Base-by-base conservation (phyloP, 2,329 filamentous ascomycete genomes). In the Hypocrella siamensis region DNA sequence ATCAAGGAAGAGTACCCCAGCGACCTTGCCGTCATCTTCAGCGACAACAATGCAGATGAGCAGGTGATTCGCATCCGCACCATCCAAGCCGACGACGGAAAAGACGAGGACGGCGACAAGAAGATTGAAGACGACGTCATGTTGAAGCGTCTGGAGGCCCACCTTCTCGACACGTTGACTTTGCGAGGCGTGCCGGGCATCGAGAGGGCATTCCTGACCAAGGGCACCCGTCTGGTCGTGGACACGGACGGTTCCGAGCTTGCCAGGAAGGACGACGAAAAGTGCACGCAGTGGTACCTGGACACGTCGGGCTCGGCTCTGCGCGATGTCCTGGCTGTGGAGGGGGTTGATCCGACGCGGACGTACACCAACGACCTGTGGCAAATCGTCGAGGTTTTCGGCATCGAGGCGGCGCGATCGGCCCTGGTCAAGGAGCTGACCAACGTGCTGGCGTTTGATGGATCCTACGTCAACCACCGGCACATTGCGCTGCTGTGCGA, bases 381-480 rank as follows among this genome's bases (percentile, higher is more conserved):
- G 54, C 88, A 98, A 57, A 75, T 93, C 44, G 79, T 94, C 28
- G 80, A 88, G 42, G 84, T 93, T 8, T 90, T 98, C 40, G 90
- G 90, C 51, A 98, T 98, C 40, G 90, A 98, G 53, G 92, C 85
- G 42, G 85, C 85, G 38, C 79, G 90, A 47, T 75, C 80, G 30
- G 81, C 86, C 33, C 66, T 98, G 35, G 75, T 93, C 43, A 77
- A 79, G 38, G 92, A 98, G 53, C 59, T 98, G 65, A 84, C 80
- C 19, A 77, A 84, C 48, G 90, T 99, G 51, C 61, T 99, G 61
- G 86, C 90, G 17, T 98, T 98, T 52, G 90, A 96, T 52, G 92
- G 92, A 70, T 96, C 90, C 11, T 98, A 98, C 54, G 90, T 98
- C 69, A 98, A 98, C 56, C 85, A 96, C 60, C 85, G 90, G 48